Conservation (phyloP, 306 rosid genomes). For the Oxytropis ochrocephala region DNA sequence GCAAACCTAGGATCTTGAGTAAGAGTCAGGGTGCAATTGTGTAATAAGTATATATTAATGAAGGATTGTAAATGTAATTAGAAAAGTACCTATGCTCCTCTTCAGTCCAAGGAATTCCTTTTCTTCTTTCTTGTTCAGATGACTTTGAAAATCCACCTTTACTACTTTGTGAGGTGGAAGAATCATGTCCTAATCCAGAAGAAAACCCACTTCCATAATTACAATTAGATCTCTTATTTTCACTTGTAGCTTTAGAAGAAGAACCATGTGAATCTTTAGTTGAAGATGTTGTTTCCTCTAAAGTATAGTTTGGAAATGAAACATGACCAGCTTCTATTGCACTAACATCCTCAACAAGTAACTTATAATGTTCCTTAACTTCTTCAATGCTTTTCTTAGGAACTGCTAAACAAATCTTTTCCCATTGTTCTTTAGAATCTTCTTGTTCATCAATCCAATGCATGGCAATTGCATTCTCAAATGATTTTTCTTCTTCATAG, state of each 20-base stretch:
- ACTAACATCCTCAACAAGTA: slow-evolving; percentile 64
- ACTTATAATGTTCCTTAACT: slow-evolving; percentile 63
- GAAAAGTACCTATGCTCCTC: slow-evolving; percentile 87
- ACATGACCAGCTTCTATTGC: slow-evolving; percentile 77
- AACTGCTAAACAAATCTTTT: slow-evolving; percentile 66
- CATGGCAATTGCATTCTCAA: slow-evolving; percentile 83
- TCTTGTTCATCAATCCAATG: slow-evolving; percentile 56
- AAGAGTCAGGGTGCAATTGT: too few species aligned
- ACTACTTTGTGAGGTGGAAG: slow-evolving; percentile 49
- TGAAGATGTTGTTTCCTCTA: slow-evolving; percentile 46
- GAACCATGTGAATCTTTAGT: slow-evolving; percentile 49
- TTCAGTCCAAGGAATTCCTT: slow-evolving; percentile 99
- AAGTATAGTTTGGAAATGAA: slow-evolving; percentile 54
- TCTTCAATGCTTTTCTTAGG: slow-evolving; percentile 70
- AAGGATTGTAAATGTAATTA: not conserved
- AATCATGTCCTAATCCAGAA: slow-evolving; percentile 57
- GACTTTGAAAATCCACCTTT: slow-evolving; percentile 79
- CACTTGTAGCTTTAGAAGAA: slow-evolving; percentile 46
- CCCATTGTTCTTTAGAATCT: slow-evolving; percentile 62
- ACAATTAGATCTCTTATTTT: slow-evolving; percentile 64
- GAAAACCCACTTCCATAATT: slow-evolving; percentile 64
- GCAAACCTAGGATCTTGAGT: too few species aligned
- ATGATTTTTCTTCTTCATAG: slow-evolving; percentile 85
- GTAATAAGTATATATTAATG: not conserved
- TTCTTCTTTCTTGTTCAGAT: slow-evolving; percentile 84